Base-by-base conservation (phyloP, 2,329 filamentous ascomycete genomes). In the Rugonectria rugulosa region DNA sequence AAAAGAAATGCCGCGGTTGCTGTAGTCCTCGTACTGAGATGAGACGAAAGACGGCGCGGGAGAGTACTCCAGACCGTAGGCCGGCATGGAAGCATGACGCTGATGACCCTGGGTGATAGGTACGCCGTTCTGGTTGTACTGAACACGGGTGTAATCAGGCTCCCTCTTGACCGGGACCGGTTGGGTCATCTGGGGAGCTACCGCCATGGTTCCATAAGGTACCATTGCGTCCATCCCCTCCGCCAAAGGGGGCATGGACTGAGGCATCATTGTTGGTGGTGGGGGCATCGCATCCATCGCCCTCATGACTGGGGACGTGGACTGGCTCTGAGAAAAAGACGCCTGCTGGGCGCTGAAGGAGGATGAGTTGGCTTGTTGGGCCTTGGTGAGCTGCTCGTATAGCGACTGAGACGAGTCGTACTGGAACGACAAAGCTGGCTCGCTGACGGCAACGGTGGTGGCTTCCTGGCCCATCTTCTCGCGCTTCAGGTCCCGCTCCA, bases 401-500 rank as follows among this genome's bases (percentile, higher is more conserved):
- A 99, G 88, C 66, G 95, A 98, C 79, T 99, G 95, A 27, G 95
- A 98, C 20, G 95, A 97, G 79, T 99, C 95, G 78, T 97, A 99
- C 77, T 99, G 92, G 80, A 99, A 99, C 1, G 95, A 99, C 68
- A 98, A 81, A 46, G 95, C 95, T 29, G 95, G 95, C 80, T 99
- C 95, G 84, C 89, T 96, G 72, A 98, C 92, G 50, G 95, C 95
- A 68, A 97, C 88, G 14, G 95, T 99, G 46, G 93, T 99, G 53
- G 95, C 92, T 78, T 99, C 95, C 78, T 99, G 95, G 64, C 90
- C 89, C 94, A 98, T 98, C 86, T 99, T 99, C 80, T 99, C 95
- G 71, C 95, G 88, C 87, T 99, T 99, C 72, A 99, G 79, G 72
- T 99, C 95, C 63, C 95, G 89, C 83, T 99, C 95, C 68, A 99